Percentiles rank a stretch among this genome's conserved stretches.
Evolutionary conservation across 2,329 filamentous ascomycete genomes (phyloP).

Genomic region (Fusarium sp.): DNA sequence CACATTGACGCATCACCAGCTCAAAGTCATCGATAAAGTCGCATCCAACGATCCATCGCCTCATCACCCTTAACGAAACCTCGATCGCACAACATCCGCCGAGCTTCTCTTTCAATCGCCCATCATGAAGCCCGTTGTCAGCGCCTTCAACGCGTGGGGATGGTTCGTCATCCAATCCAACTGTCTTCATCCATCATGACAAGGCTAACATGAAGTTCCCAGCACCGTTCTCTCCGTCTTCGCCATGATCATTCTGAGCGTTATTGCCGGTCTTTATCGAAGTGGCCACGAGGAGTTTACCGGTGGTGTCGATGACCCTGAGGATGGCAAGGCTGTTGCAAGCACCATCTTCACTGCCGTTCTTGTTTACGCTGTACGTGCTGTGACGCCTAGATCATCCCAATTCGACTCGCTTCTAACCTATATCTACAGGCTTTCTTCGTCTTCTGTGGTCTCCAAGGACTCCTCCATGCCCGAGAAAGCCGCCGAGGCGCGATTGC

Average conservation of each 20-base stretch:
- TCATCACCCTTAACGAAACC: neutral
- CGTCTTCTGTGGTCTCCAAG: slow-evolving; percentile 91
- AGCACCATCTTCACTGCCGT: slow-evolving; percentile 89
- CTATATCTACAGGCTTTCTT: slow-evolving; percentile 77
- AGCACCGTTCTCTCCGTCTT: slow-evolving; percentile 80
- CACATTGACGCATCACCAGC: slow-evolving; percentile 39
- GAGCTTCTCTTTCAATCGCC: slow-evolving; percentile 26
- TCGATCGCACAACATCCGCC: neutral
- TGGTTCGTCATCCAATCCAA: slow-evolving; percentile 70
- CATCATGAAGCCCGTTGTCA: slow-evolving; percentile 94
- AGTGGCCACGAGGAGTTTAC: slow-evolving; percentile 85
- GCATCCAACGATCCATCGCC: slow-evolving; percentile 18
- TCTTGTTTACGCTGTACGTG: slow-evolving; percentile 85
- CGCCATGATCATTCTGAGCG: slow-evolving; percentile 72
- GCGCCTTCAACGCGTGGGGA: slow-evolving; percentile 92
- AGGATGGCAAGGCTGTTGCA: slow-evolving; percentile 81
- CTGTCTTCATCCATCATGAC: slow-evolving; percentile 23
- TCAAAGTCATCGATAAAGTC: slow-evolving; percentile 35
- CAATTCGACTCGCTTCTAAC: neutral
- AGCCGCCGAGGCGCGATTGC: slow-evolving; percentile 86
- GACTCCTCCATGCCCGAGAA: slow-evolving; percentile 84
- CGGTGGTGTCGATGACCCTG: slow-evolving; percentile 76
- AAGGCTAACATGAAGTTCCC: slow-evolving; percentile 40
- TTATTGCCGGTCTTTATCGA: slow-evolving; percentile 78
- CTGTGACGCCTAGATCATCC: neutral